These are phyloP conservation scores for Coniochaeta ligniaria DNA, from an alignment of 2,329 filamentous ascomycete species.

Conservation along the genomic window DNA sequence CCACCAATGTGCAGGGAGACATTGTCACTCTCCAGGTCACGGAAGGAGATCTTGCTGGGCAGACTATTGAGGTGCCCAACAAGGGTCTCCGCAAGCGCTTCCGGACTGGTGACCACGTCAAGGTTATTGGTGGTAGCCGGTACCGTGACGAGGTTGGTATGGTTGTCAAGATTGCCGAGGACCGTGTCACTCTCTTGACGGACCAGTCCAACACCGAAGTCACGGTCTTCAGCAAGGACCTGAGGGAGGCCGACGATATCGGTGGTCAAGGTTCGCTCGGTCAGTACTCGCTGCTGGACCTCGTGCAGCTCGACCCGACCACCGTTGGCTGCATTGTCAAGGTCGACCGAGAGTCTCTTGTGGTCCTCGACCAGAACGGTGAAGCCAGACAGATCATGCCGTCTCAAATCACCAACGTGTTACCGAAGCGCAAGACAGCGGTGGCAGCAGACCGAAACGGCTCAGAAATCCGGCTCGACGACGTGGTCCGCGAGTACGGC, in stretches of 20 bases:
- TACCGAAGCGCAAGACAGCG: constrained; percentile 73
- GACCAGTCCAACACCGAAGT: constrained; percentile 92
- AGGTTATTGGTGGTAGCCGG: constrained; percentile 92
- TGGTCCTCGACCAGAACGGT: constrained; percentile 85
- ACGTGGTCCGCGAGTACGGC: constrained; percentile 84
- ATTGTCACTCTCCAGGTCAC: constrained; percentile 85
- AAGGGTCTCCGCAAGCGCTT: constrained; percentile 92
- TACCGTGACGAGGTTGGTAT: constrained; percentile 95
- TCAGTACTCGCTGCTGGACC: constrained; percentile 85
- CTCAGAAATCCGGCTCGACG: constrained; percentile 84
- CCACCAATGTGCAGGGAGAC: constrained; percentile 78
- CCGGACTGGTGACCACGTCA: constrained; percentile 91
- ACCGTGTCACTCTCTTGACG: constrained; percentile 85
- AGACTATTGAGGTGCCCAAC: constrained; percentile 85
- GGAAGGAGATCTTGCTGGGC: constrained; percentile 73
- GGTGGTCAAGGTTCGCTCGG: constrained; percentile 79
- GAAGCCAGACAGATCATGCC: constrained; percentile 76
- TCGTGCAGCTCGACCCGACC: constrained; percentile 87
- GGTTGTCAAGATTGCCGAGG: constrained; percentile 88
- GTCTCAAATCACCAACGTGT: constrained; percentile 84
- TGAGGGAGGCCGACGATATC: constrained; percentile 87
- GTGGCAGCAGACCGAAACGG: constrained; percentile 91
- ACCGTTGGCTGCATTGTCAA: constrained; percentile 93
- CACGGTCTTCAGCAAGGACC: constrained; percentile 95
- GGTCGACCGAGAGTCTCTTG: constrained; percentile 86